Evolutionary conservation across 805 yeast species (phyloP).

Genomic region (Maudiozyma turicensis): DNA sequence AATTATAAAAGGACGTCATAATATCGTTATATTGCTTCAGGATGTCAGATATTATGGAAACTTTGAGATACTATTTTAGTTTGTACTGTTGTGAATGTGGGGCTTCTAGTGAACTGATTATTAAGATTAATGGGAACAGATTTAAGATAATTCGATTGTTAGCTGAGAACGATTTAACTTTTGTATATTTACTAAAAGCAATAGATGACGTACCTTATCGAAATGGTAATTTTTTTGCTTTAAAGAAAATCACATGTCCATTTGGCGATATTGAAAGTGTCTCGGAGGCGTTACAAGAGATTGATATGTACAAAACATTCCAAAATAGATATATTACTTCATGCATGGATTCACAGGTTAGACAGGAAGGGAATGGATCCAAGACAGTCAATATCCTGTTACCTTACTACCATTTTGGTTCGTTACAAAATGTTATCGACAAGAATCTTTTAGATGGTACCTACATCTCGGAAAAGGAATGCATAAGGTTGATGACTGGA

Average conservation of each 20-base stretch:
- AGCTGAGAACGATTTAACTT: conserved; percentile 87
- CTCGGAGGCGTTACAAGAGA: conserved; percentile 64
- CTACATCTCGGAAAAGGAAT: conserved; percentile 51
- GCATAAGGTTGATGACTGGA: conserved; percentile 53
- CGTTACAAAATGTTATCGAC: conserved; percentile 74
- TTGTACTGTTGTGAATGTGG: conserved; percentile 10
- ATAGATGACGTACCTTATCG: conserved; percentile 20
- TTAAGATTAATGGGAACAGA: conserved; percentile 45
- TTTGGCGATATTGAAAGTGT: conserved; percentile 67
- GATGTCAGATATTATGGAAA: not conserved
- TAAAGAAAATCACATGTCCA: conserved; percentile 82
- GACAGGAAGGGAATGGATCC: conserved; percentile 70
- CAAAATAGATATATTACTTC: conserved; percentile 56
- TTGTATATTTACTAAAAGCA: conserved; percentile 66
- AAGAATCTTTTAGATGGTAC: conserved; percentile 46
- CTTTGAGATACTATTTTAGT: not conserved
- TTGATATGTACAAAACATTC: conserved; percentile 65
- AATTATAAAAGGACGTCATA: too few species aligned
- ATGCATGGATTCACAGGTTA: conserved; percentile 59
- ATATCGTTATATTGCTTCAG: too few species aligned
- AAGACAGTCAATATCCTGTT: conserved; percentile 68
- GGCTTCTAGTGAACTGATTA: conserved; percentile 28
- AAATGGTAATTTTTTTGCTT: conserved; percentile 38
- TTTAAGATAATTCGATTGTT: conserved; percentile 60
- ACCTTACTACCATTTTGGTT: conserved; percentile 66